Percentiles rank a stretch among this genome's conserved stretches.
Evolutionary conservation across 768 basidiomycete species (phyloP).

Genomic region (Fomitopsis serialis): DNA sequence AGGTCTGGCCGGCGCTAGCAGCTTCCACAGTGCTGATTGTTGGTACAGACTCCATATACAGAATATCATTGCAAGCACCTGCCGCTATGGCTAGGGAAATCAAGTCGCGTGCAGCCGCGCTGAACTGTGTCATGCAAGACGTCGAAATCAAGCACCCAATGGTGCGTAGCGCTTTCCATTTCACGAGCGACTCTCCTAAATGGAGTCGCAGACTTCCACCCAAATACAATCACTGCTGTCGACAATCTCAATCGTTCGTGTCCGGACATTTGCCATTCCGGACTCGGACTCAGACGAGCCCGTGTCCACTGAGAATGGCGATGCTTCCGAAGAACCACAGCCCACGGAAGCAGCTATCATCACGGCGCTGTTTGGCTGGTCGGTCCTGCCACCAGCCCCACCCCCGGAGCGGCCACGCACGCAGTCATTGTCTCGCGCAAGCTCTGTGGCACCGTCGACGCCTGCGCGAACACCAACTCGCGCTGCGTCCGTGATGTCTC

Average conservation of each 20-base stretch:
- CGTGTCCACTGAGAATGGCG: conserved; percentile 4
- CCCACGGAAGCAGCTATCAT: conserved; percentile 36
- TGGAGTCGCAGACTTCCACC: conserved; percentile 39
- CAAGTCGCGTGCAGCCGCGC: conserved; percentile 44
- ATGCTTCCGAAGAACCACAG: conserved; percentile 7
- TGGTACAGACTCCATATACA: conserved; percentile 58
- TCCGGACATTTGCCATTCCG: conserved; percentile 5
- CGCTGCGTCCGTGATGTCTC: conserved; percentile 26
- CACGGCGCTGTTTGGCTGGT: conserved; percentile 47
- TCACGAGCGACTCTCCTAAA: neutral
- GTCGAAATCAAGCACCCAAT: conserved; percentile 69
- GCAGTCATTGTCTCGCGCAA: conserved; percentile 21
- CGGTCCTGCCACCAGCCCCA: conserved; percentile 26
- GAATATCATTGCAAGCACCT: conserved; percentile 67
- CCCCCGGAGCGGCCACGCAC: conserved; percentile 7
- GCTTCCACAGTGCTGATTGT: conserved; percentile 3
- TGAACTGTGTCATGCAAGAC: conserved; percentile 49
- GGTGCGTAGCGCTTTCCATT: conserved; percentile 33
- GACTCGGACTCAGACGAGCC: conserved; percentile 1
- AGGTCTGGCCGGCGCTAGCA: conserved; percentile 18
- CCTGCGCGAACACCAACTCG: conserved; percentile 27
- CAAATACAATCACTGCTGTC: conserved; percentile 51
- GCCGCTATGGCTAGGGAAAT: conserved; percentile 56
- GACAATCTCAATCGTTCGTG: conserved; percentile 31
- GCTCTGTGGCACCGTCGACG: conserved; percentile 19